Evolutionary conservation across 768 basidiomycete species (phyloP).

Genomic region (Hygrophorus pudorinus): DNA sequence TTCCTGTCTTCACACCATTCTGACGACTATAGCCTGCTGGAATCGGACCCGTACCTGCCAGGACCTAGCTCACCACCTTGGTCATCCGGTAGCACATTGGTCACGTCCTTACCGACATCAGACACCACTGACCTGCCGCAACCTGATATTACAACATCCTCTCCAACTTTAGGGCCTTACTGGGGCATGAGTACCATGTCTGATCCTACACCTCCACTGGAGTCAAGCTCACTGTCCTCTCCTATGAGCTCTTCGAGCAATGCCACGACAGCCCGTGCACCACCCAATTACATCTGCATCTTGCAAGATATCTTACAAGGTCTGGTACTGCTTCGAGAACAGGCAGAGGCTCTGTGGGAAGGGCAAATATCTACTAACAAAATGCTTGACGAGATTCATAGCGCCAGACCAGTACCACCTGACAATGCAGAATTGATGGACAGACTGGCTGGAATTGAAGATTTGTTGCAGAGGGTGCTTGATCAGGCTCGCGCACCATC

Average conservation of each 20-base stretch:
- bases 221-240: conserved; percentile 27
- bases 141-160: conserved; percentile 8
- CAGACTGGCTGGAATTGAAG: conserved; percentile 36
- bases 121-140: conserved; percentile 7
- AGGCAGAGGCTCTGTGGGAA: conserved; percentile 49
- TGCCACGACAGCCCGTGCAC: conserved; percentile 19
- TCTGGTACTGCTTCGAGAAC: conserved; percentile 33
- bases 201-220: conserved; percentile 22
- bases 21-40: conserved; percentile 44
- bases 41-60: conserved; percentile 16
- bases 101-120: conserved; percentile 7
- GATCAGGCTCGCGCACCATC: conserved; percentile 19
- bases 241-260: conserved; percentile 24
- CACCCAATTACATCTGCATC: conserved; percentile 26
- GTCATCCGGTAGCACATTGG: neutral
- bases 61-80: conserved; percentile 11
- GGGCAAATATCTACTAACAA: conserved; percentile 53
- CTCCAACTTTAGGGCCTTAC: conserved; percentile 5
- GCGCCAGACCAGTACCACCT: conserved; percentile 26
- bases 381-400: conserved; percentile 52
- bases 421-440: conserved; percentile 32
- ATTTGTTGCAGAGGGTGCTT: conserved; percentile 29
- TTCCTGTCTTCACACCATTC: conserved; percentile 59
- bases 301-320: conserved; percentile 45
- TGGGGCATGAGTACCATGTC: conserved; percentile 8